Base-by-base conservation (phyloP, 768 basidiomycete species). In the Strobilomyces echinocephalus region DNA sequence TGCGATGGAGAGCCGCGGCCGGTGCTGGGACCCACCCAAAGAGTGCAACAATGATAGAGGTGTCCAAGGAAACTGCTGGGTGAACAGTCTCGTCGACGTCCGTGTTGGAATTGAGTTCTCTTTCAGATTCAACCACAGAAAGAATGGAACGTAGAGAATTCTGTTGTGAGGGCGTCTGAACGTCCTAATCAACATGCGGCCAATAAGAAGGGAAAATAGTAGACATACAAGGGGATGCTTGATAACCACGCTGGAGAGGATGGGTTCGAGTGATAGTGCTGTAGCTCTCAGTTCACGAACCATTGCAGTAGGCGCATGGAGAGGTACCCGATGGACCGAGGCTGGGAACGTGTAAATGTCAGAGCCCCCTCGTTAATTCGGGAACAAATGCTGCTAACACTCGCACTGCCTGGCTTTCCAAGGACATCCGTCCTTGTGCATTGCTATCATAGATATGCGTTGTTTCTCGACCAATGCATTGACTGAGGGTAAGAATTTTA, bases 401-500 rank as follows among this genome's bases (percentile, higher is more conserved):
- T 91, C 87, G 59, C 90, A 91, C 65, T 92, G 91, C 52, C 81
- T 79, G 46, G 77, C 74, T 66, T 81, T 88, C 91, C 91, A 93
- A 3, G 91, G 90, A 63, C 91, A 93, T 0, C 87, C 87, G 42
- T 82, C 76, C 67, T 91, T 91, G 65, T 93, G 91, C 63, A 78
- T 77, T 5, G 80, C 79, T 1, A 91, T 80, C 5, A 93, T 71
- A 40, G 80, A 80, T 4, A 62, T 56, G 14, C 79, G 79, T 65
- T 92, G 91, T 60, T 85, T 91, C 66, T 89, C 88, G 35, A 90
- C 72, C 55, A 92, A 72, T 14, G 81, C 67, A 63, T 81, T 83
- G 38, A 85, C 90, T 88, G 60, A 14, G 61, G 11, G 20, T 46
- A 51, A 50, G 30, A 24, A 44, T 24, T 16, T 69, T 20, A 69